phyloP scores from a whole-genome alignment of 2,329 filamentous ascomycete genomes.

The Thielaviopsis populi region DNA sequence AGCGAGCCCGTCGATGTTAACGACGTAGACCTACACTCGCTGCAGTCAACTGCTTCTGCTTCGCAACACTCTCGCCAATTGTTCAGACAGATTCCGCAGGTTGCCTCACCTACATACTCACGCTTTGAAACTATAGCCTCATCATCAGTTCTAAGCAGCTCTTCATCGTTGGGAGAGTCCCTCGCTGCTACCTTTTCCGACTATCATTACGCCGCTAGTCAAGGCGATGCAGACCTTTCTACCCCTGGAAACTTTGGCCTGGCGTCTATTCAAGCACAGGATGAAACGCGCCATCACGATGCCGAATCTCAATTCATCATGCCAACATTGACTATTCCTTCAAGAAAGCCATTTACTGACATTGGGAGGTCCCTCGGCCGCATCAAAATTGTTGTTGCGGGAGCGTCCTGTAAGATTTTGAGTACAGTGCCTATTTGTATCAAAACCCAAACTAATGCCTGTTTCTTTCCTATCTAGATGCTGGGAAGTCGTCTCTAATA shows the following conservation, averaged over 20 bases:
- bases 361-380: conserved; percentile 69
- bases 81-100: neutral
- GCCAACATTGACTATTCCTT: conserved; percentile 88
- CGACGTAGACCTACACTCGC: conserved; percentile 17
- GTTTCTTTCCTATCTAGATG: conserved; percentile 33
- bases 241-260: conserved; percentile 20
- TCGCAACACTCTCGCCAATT: neutral
- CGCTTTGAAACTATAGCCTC: conserved; percentile 19
- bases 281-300: neutral
- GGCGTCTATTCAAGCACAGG: neutral
- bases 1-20: conserved; percentile 6
- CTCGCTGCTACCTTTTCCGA: conserved; percentile 35
- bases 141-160: conserved; percentile 27
- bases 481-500: conserved; percentile 81
- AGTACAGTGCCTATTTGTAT: neutral
- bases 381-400: conserved; percentile 77
- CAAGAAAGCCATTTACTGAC: conserved; percentile 77
- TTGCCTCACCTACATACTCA: conserved; percentile 21
- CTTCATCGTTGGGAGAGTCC: conserved; percentile 38
- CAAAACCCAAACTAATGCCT: neutral
- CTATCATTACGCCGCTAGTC: conserved; percentile 15
- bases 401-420: conserved; percentile 48
- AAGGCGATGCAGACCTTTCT: conserved; percentile 22
- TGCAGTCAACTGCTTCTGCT: neutral
- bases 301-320: conserved; percentile 66